phyloP scores from a whole-genome alignment of 1,284 basidiomycete genomes.

The Tremellales sp. region DNA sequence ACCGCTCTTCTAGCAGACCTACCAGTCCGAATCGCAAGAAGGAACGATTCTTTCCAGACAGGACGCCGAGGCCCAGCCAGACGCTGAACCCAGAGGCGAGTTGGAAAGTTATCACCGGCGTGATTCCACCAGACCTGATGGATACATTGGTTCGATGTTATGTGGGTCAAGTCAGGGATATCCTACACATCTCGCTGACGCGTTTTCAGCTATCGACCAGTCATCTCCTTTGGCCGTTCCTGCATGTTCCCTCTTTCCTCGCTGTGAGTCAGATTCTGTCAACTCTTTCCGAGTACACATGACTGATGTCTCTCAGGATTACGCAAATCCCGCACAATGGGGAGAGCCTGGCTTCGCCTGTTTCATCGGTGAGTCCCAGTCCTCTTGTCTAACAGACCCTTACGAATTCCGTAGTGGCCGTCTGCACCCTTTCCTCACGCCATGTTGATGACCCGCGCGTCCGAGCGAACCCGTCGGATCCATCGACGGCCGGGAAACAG shows the following conservation, averaged over 20 bases:
- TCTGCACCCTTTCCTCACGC: conserved; percentile 81
- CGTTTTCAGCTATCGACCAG: conserved; percentile 69
- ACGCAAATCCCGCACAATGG: conserved; percentile 87
- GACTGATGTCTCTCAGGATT: conserved; percentile 58
- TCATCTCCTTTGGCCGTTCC: conserved; percentile 84
- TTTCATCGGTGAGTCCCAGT: conserved; percentile 58
- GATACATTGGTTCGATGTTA: conserved; percentile 58
- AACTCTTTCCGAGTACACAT: background rate
- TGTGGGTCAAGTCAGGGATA: conserved; percentile 49
- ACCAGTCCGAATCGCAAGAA: conserved; percentile 17
- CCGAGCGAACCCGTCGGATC: conserved; percentile 69
- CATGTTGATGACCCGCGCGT: conserved; percentile 86
- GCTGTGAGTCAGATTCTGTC: conserved; percentile 54
- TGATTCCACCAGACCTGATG: conserved; percentile 84
- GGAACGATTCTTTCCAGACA: conserved; percentile 56
- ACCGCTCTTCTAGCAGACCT: no score
- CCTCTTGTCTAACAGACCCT: background rate
- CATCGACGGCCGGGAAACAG: conserved; percentile 77
- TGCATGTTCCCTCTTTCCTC: conserved; percentile 83
- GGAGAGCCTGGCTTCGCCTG: conserved; percentile 85
- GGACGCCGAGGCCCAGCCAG: conserved; percentile 65
- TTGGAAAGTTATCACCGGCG: conserved; percentile 68
- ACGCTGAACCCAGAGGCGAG: conserved; percentile 64
- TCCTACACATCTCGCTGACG: conserved; percentile 2
- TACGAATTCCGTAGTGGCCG: conserved; percentile 54